Conservation (phyloP, 176 grass and related monocot genomes). For the Oryza meridionalis region DNA sequence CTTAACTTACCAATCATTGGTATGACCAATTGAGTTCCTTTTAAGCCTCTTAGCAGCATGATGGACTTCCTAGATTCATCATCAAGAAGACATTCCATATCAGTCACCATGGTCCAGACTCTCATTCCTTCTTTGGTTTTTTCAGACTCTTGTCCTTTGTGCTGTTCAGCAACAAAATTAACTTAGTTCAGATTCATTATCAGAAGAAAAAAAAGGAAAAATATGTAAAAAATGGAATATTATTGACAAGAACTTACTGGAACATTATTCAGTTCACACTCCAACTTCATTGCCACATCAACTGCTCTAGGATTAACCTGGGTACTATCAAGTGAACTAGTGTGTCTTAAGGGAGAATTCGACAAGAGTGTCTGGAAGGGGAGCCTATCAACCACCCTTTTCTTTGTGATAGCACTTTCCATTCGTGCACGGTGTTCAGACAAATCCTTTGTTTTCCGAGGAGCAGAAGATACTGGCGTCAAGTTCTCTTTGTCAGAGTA, state of each 20-base stretch:
- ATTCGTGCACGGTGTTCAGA: constrained; percentile 40
- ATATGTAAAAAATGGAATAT: constrained; percentile 5
- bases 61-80: constrained; percentile 75
- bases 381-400: constrained; percentile 54
- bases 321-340: constrained; percentile 37
- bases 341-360: constrained; percentile 49
- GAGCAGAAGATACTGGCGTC: constrained; percentile 54
- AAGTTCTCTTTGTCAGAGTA: constrained; percentile 82
- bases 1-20: constrained; percentile 73
- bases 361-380: constrained; percentile 66
- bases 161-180: constrained; percentile 32
- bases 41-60: constrained; percentile 73
- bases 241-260: constrained; percentile 45
- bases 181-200: constrained; percentile 15
- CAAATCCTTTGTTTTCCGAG: constrained; percentile 46
- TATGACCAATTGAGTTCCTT: constrained; percentile 77
- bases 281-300: constrained; percentile 43
- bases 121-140: constrained; percentile 54
- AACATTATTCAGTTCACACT: constrained; percentile 37
- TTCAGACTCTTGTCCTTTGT: constrained; percentile 23
- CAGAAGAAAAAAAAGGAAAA: neutral
- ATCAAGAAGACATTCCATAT: constrained; percentile 72
- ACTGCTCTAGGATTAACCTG: constrained; percentile 24
- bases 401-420: constrained; percentile 62
- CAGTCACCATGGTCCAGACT: constrained; percentile 84